These are phyloP conservation scores for Aspergillus aculeatus DNA, from an alignment of 2,329 filamentous ascomycete species.

Conservation along the genomic window DNA sequence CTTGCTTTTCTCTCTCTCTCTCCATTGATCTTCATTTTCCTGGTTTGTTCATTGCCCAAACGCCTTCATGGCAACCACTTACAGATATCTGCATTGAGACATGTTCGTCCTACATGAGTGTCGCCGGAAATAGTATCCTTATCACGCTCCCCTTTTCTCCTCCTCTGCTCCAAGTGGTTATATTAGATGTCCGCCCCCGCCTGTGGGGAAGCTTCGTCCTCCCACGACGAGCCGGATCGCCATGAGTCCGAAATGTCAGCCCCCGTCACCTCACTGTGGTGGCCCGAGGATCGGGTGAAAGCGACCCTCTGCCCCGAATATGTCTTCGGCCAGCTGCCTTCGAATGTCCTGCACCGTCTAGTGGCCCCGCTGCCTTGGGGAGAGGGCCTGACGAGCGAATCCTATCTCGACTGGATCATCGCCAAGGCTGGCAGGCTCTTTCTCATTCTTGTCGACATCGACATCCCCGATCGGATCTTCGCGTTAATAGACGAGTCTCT, in stretches of 20 bases:
- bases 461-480: constrained; percentile 64
- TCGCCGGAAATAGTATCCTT: background rate
- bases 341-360: constrained; percentile 37
- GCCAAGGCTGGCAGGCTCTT: constrained; percentile 58
- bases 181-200: constrained; percentile 9
- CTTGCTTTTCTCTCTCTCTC: background rate
- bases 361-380: constrained; percentile 43
- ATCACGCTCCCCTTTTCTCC: background rate
- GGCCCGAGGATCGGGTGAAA: constrained; percentile 47
- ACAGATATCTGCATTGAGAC: constrained; percentile 7
- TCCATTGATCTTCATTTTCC: background rate
- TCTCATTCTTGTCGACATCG: constrained; percentile 58
- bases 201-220: background rate
- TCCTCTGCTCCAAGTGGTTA: background rate
- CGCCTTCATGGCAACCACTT: constrained; percentile 4
- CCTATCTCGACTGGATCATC: constrained; percentile 64
- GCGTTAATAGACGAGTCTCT: constrained; percentile 60
- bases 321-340: constrained; percentile 37
- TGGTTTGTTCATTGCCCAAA: background rate
- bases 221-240: constrained; percentile 10
- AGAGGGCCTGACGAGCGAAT: constrained; percentile 48
- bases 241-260: constrained; percentile 28
- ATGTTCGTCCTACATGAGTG: constrained; percentile 1
- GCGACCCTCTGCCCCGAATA: constrained; percentile 44
- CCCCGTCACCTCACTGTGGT: constrained; percentile 40